A percentile compares a stretch with the other conserved stretches of the same genome.
Conservation (phyloP, 768 basidiomycete species). For the Boletus fagicola region DNA sequence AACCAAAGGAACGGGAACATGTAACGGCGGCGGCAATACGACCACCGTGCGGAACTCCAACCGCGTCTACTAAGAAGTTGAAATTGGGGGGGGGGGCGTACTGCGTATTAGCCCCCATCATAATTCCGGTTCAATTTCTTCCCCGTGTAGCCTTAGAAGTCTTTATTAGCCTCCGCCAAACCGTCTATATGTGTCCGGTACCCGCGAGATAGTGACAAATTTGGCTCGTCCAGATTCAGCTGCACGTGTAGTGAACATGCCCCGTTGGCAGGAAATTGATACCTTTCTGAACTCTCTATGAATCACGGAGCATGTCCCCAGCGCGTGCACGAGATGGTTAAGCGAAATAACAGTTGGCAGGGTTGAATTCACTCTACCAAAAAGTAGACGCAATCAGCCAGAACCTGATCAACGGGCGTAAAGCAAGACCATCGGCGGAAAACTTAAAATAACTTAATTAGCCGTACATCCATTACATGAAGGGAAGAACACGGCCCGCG, state of each 20-base stretch:
- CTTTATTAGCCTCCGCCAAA: not conserved
- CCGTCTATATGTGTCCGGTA: conserved; percentile 4
- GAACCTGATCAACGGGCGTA: not conserved
- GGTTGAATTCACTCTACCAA: not conserved
- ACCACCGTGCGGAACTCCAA: not conserved
- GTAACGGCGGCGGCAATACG: not conserved
- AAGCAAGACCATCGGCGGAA: not conserved
- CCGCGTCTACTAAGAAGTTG: no score
- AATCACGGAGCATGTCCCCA: not conserved
- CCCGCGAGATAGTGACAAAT: not conserved
- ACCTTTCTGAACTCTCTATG: not conserved
- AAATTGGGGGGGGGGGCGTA: not conserved
- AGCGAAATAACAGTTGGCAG: not conserved
- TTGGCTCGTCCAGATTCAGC: not conserved
- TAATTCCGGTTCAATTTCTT: not conserved
- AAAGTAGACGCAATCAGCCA: not conserved
- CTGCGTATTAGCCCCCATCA: no score
- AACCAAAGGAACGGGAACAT: no score
- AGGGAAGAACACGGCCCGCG: not conserved
- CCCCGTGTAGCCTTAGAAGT: conserved; percentile 9
- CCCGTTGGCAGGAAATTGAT: not conserved
- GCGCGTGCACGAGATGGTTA: not conserved
- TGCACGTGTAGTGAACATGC: not conserved
- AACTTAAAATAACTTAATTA: not conserved
- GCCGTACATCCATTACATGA: conserved; percentile 1